Base-by-base conservation (phyloP, 106 monocot genomes). In the Acorus gramineus region DNA sequence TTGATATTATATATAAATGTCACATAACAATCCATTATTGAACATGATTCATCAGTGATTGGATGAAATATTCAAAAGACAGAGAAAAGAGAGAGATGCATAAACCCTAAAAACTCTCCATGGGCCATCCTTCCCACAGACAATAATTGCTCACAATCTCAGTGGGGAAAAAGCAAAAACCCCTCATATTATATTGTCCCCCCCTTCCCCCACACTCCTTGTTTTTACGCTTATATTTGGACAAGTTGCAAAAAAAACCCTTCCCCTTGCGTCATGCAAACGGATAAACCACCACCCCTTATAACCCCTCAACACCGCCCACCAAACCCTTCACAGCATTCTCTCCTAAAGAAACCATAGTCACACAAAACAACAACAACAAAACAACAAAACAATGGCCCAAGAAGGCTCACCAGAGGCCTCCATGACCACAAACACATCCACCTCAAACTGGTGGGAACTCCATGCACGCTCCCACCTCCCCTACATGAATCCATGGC, bases 391-490 rank as follows among this genome's bases (percentile, higher is more conserved):
- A 46, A 44, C 46, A 66, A 86, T 89, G 84, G 84, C 89, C 42
- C 86, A 86, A 76, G 77, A 89, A 73, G 78, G 71, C 11, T 77
- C 28, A 28, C 28, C 86, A 2, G 89, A 94, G 57, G 77, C 86
- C 49, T 82, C 85, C 10, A 78, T 85, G 47, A 76, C 81, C 3
- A 89, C 83, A 76, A 77, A 78, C 10, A 68, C 76, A 3, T 53
- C 79, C 2, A 63, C 69, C 0, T 62, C 78, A 14, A 79, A 73
- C 66, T 85, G 82, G 74, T 82, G 77, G 79, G 82, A 89, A 50
- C 69, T 77, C 53, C 79, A 70, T 52, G 68, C 80, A 43, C 69
- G 57, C 52, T 49, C 75, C 14, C 7, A 72, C 49, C 11, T 78
- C 4, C 60, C 81, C 63, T 52, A 69, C 63, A 64, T 79, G 71